These are phyloP conservation scores for grape (Vitis vinifera) DNA, from an alignment of 164 flowering plant genomes.

Conservation along the genomic window DNA sequence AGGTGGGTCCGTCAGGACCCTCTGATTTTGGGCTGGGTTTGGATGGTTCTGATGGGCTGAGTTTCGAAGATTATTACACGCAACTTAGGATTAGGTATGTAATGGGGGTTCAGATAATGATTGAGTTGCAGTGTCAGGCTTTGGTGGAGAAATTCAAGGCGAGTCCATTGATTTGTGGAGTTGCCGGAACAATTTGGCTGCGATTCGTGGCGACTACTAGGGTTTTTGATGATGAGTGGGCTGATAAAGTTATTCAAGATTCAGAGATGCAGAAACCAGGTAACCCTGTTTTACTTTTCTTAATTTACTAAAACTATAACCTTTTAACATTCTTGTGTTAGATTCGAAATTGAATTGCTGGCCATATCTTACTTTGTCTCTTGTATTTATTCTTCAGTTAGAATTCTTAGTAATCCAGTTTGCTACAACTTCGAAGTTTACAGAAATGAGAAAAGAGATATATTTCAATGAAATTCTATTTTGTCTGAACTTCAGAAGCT, in stretches of 20 bases:
- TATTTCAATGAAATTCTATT: too few species aligned
- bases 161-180: slow-evolving; percentile 59
- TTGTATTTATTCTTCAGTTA: too few species aligned
- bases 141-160: slow-evolving; percentile 67
- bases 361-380: too few species aligned
- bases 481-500: too few species aligned
- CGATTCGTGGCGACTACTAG: slow-evolving; percentile 46
- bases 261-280: slow-evolving; percentile 52
- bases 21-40: slow-evolving; percentile 39
- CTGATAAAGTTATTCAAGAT: slow-evolving; percentile 38
- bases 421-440: too few species aligned
- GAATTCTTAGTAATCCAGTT: too few species aligned
- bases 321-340: neutral
- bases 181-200: slow-evolving; percentile 68
- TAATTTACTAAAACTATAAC: neutral
- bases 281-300: slow-evolving; percentile 1
- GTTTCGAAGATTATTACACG: slow-evolving; percentile 36
- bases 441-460: too few species aligned
- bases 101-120: slow-evolving; percentile 74
- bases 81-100: slow-evolving; percentile 62
- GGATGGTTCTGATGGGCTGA: slow-evolving; percentile 1
- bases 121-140: slow-evolving; percentile 69
- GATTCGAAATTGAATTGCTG: neutral
- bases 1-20: slow-evolving; percentile 42
- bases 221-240: slow-evolving; percentile 73